Evolutionary conservation across 2,329 filamentous ascomycete species (phyloP).

Genomic region (Emmonsiellopsis sp.): DNA sequence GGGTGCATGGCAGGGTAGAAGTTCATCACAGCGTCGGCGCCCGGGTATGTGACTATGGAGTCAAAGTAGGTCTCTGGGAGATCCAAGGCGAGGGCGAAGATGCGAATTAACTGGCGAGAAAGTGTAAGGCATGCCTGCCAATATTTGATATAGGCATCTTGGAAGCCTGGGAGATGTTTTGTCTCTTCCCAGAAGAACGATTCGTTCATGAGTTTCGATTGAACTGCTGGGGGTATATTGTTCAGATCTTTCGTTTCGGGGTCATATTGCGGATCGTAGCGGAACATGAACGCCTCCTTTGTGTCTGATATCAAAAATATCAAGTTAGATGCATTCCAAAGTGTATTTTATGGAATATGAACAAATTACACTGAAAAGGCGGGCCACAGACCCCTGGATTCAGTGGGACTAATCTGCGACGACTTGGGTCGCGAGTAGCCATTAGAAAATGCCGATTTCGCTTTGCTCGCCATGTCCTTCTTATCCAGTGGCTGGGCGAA

Average conservation of each 20-base stretch:
- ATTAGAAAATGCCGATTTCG: neutral
- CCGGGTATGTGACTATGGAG: neutral
- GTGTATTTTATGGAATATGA: neutral
- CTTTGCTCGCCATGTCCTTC: neutral
- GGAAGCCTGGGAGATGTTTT: neutral
- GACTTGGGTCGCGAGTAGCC: neutral
- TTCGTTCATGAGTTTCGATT: neutral
- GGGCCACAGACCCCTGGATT: neutral
- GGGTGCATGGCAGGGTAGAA: neutral
- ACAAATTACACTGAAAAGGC: neutral
- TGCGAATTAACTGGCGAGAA: neutral
- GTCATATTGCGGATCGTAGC: neutral
- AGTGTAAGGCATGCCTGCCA: neutral
- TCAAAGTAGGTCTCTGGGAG: neutral
- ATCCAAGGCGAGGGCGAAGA: neutral
- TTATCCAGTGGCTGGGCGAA: neutral
- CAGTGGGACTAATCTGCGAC: neutral
- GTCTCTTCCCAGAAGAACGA: neutral
- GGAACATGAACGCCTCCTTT: neutral
- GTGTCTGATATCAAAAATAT: neutral
- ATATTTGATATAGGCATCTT: neutral
- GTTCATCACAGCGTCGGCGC: neutral
- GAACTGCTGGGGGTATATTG: neutral
- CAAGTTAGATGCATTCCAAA: neutral
- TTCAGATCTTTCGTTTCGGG: neutral